A percentile compares a stretch with the other conserved stretches of the same genome.
Conservation (phyloP, 2,329 filamentous ascomycete species). For the Epicoccum sorghinum region DNA sequence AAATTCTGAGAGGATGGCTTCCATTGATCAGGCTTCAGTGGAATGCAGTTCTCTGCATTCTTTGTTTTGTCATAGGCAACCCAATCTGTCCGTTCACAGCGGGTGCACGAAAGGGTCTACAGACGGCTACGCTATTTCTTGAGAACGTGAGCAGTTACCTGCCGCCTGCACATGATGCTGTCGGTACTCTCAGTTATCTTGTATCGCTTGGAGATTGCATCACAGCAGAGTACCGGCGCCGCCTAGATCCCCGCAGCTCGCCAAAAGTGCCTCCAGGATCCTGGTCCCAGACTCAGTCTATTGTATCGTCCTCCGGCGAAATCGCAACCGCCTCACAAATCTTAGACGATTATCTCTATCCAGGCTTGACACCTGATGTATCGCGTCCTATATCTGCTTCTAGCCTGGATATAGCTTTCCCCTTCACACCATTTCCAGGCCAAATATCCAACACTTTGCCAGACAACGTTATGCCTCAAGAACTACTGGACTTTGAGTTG, state of each 20-base stretch:
- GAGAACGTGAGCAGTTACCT: neutral
- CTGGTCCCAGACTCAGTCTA: neutral
- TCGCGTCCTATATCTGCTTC: slow-evolving; percentile 3
- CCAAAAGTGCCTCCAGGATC: neutral
- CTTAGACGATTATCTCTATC: neutral
- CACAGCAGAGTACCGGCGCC: slow-evolving; percentile 3
- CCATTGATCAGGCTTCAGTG: slow-evolving; percentile 4
- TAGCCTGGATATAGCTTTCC: slow-evolving; percentile 5
- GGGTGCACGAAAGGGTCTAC: slow-evolving; percentile 5
- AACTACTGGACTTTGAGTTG: slow-evolving; percentile 1
- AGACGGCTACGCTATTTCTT: neutral
- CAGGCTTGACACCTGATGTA: neutral
- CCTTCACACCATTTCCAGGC: neutral
- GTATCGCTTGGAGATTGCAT: slow-evolving; percentile 2
- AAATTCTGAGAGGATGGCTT: slow-evolving; percentile 5
- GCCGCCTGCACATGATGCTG: neutral
- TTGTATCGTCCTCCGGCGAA: neutral
- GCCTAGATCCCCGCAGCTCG: slow-evolving; percentile 1
- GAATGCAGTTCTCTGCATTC: slow-evolving; percentile 8
- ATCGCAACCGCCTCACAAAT: neutral
- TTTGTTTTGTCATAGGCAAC: slow-evolving; percentile 7
- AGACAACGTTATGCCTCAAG: neutral
- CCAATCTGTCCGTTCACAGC: slow-evolving; percentile 7
- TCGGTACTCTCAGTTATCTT: slow-evolving; percentile 1
- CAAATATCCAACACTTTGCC: neutral